Base-by-base conservation (phyloP, 2,329 filamentous ascomycete species). In the Madurella mycetomatis region DNA sequence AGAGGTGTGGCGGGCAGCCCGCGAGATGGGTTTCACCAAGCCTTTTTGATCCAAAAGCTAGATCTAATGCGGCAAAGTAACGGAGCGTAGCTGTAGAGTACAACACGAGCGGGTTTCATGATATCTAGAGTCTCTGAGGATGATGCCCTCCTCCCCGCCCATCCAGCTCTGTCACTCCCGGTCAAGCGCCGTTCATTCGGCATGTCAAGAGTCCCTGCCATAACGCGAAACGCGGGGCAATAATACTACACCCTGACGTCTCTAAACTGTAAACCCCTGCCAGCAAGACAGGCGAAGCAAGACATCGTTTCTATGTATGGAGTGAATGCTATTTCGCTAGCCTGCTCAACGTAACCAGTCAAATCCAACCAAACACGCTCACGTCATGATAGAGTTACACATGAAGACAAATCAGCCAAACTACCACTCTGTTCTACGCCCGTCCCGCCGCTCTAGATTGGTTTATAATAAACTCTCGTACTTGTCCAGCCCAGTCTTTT, bases 391-490 rank as follows among this genome's bases (percentile, higher is more conserved):
- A 46, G 4, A 18, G 5, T n/a, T 17, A 17, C 32, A 16, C 9
- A 34, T 37, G 13, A 47, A 47, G 19, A 47, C 7, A 32, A 25
- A 7, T 7, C 25, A 25, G 25, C 7, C 25, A 25, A 7, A 7
- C n/a, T 25, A 25, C 25, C 25, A 25, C 3, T 7, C 25, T 4
- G 17, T 7, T 17, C 25, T 5, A 11, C n/a, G 15, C 31, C 19
- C 3, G 30, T 41, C 15, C 16, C 9, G 16, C 25, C 25, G 7
- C 7, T 25, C 25, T 25, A 25, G 3, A 7, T 4, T 7, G 37
- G 52, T 11, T 39, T 56, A 87, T 62, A 87, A 68, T 61, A 88
- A 66, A 71, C 85, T 87, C 68, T 85, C 80, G 60, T 87, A 88
- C 70, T 84, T 85, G 69, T 86, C 83, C 70, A 87, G 72, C 0